phyloP scores from a whole-genome alignment of 2,329 filamentous ascomycete species.

The Emericellopsis atlantica region DNA sequence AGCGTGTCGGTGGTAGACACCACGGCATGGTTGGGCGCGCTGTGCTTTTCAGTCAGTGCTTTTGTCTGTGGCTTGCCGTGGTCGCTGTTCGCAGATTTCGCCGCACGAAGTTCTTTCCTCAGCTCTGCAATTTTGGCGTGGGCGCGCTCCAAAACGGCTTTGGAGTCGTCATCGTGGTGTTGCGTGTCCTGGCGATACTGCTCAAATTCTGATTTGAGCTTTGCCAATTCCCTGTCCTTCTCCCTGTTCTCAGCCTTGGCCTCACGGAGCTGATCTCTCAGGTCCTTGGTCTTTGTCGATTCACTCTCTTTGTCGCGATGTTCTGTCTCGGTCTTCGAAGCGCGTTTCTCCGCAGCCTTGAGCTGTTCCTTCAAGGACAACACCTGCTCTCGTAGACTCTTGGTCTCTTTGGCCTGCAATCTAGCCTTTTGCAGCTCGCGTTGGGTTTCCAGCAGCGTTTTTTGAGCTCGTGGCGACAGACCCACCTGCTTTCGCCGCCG shows the following conservation, averaged over 20 bases:
- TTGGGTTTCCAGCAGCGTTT: conserved; percentile 37
- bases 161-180: conserved; percentile 38
- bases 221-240: conserved; percentile 36
- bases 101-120: conserved; percentile 35
- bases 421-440: conserved; percentile 41
- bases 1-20: not conserved
- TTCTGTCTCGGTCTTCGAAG: conserved; percentile 21
- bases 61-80: not conserved
- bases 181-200: conserved; percentile 40
- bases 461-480: conserved; percentile 35
- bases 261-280: conserved; percentile 28
- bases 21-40: not conserved
- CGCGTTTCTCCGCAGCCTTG: conserved; percentile 31
- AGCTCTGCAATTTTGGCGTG: conserved; percentile 44
- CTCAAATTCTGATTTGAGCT: conserved; percentile 38
- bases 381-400: conserved; percentile 38
- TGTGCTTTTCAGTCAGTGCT: not conserved
- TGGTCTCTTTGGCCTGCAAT: conserved; percentile 38
- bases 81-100: conserved; percentile 20
- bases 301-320: conserved; percentile 13
- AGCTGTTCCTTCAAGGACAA: conserved; percentile 37
- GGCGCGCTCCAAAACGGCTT: conserved; percentile 40
- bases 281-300: conserved; percentile 15
- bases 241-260: conserved; percentile 28
- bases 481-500: conserved; percentile 22